Evolutionary conservation across 768 basidiomycete genomes (phyloP).

Genomic region (Termitomyces sp.): DNA sequence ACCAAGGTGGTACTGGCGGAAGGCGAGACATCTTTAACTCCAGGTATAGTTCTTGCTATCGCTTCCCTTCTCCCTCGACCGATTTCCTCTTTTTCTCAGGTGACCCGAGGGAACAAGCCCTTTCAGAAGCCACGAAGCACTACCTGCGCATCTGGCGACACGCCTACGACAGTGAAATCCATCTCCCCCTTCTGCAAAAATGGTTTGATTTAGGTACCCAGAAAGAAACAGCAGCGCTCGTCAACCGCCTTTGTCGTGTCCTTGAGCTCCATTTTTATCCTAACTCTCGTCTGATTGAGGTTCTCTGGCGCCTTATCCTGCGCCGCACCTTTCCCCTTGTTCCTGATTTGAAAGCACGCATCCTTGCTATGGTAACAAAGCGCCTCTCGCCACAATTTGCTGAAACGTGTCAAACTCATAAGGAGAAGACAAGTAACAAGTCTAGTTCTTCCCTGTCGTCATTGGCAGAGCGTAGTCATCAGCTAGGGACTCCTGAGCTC

Average conservation of each 20-base stretch:
- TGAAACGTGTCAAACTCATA: background rate
- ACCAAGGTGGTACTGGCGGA: conserved; percentile 19
- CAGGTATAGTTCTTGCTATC: conserved; percentile 1
- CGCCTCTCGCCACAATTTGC: conserved; percentile 20
- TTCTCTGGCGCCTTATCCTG: conserved; percentile 37
- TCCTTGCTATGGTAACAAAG: conserved; percentile 29
- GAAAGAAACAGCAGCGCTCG: conserved; percentile 23
- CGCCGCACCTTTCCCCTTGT: conserved; percentile 19
- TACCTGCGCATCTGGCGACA: conserved; percentile 34
- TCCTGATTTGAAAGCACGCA: conserved; percentile 19
- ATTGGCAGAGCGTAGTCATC: background rate
- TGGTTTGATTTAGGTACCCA: conserved; percentile 26
- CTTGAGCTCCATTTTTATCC: conserved; percentile 27
- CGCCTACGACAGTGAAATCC: conserved; percentile 34
- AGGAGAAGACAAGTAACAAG: background rate
- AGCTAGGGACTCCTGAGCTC: conserved; percentile 11
- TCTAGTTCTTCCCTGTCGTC: background rate
- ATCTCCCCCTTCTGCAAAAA: conserved; percentile 39
- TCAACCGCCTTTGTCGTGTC: conserved; percentile 29
- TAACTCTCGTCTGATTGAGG: conserved; percentile 26
- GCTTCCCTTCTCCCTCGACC: background rate
- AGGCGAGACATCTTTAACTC: conserved; percentile 12
- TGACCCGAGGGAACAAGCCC: conserved; percentile 11
- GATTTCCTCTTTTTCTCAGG: conserved; percentile 5
- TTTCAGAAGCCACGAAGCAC: conserved; percentile 30